Evolutionary conservation across 108 stramenopile species (phyloP).

Genomic region (Skeletonema menzelii): DNA sequence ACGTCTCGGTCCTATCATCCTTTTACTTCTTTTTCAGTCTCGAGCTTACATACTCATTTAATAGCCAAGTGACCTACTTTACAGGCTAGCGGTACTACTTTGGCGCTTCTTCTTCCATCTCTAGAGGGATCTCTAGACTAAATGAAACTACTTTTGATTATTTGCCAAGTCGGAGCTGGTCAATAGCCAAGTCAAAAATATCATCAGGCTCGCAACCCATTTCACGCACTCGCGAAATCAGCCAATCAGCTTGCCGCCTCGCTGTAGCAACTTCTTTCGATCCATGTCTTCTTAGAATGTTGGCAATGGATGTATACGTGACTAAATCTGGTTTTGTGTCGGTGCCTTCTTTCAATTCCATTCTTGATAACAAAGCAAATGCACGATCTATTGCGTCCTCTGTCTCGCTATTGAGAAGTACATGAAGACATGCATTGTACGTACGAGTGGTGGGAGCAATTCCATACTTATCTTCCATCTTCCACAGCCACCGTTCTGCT

Average conservation of each 20-base stretch:
- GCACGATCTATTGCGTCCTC: not conserved
- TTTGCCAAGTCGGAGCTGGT: not conserved
- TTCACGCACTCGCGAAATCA: not conserved
- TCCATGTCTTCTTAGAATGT: not conserved
- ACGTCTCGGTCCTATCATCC: no score
- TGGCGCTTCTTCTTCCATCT: not conserved
- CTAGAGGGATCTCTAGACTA: no score
- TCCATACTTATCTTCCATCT: not conserved
- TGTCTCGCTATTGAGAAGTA: not conserved
- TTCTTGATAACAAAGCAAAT: not conserved
- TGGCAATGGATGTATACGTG: slow-evolving; percentile 1
- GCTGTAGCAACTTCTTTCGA: not conserved
- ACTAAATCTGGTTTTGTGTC: not conserved
- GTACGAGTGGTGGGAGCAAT: slow-evolving; percentile 3
- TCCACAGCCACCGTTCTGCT: not conserved
- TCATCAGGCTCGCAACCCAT: not conserved
- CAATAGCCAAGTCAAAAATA: not conserved
- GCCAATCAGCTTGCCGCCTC: slow-evolving; percentile 1
- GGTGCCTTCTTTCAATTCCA: not conserved
- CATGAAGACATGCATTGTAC: slow-evolving; percentile 2
- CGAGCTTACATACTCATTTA: no score
- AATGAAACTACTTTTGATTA: not conserved
- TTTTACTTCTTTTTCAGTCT: no score
- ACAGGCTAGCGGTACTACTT: no score
- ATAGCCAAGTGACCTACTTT: no score